Percentiles rank a stretch among this genome's conserved stretches.
Evolutionary conservation across 352 stramenopile genomes (phyloP).

Genomic region (Pythium folliculosum): DNA sequence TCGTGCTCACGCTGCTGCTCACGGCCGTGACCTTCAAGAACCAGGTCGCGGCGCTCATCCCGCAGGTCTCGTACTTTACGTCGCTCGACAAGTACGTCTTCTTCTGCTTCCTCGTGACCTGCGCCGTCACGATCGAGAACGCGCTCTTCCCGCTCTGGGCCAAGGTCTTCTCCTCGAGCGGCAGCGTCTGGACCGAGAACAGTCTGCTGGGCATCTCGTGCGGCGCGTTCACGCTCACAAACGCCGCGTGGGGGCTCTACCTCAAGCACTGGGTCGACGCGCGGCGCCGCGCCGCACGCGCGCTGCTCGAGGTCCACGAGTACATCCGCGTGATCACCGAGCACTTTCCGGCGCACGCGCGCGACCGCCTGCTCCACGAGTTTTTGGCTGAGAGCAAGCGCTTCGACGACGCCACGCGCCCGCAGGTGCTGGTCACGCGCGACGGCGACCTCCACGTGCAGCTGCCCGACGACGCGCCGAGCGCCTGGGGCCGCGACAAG

Average conservation of each 20-base stretch:
- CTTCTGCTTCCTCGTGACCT: conserved; percentile 64
- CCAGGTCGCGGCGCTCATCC: conserved; percentile 47
- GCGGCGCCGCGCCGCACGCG: conserved; percentile 20
- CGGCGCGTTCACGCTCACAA: conserved; percentile 42
- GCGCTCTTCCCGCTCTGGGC: conserved; percentile 41
- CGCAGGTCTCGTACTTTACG: conserved; percentile 71
- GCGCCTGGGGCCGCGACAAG: background rate
- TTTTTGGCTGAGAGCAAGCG: conserved; percentile 7
- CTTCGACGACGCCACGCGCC: background rate
- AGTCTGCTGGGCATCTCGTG: conserved; percentile 35
- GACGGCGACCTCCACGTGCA: conserved; percentile 1
- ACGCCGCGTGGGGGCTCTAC: conserved; percentile 34
- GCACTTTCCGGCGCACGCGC: conserved; percentile 25
- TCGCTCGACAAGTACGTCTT: conserved; percentile 62
- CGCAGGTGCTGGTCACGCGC: background rate
- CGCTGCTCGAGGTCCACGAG: conserved; percentile 37
- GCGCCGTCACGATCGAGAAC: conserved; percentile 57
- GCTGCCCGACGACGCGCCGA: background rate
- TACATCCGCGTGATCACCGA: conserved; percentile 32
- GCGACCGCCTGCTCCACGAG: conserved; percentile 20
- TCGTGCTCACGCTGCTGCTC: conserved; percentile 61
- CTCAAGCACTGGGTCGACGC: conserved; percentile 32
- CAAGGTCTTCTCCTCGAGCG: background rate
- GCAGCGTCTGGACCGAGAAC: conserved; percentile 36
- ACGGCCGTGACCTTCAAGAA: conserved; percentile 70